These are phyloP conservation scores for Colletotrichum destructivum DNA, from an alignment of 2,329 filamentous ascomycete genomes.

Conservation along the genomic window DNA sequence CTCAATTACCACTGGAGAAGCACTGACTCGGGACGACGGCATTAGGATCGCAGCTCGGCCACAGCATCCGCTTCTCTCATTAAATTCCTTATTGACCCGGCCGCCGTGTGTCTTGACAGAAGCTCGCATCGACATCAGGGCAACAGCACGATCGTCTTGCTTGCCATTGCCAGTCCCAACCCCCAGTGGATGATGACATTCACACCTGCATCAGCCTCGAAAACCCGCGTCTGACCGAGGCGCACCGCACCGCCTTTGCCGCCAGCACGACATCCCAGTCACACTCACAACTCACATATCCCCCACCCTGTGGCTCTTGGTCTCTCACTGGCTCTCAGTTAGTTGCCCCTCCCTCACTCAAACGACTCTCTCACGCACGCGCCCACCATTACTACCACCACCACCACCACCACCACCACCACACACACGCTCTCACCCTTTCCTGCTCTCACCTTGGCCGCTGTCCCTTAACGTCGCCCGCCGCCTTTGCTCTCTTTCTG, in stretches of 20 bases:
- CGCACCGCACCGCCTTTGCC: slow-evolving; percentile 35
- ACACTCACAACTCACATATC: slow-evolving; percentile 1
- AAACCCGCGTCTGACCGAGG: slow-evolving; percentile 38
- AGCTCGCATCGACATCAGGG: neutral
- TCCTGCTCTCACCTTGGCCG: neutral
- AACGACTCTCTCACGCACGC: neutral
- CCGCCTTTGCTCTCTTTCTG: slow-evolving; percentile 17
- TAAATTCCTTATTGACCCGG: neutral
- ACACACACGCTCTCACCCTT: neutral
- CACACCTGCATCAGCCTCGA: slow-evolving; percentile 4
- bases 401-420: too few species aligned
- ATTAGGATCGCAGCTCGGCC: slow-evolving; percentile 25
- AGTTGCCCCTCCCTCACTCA: neutral
- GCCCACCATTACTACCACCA: too few species aligned
- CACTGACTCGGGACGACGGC: slow-evolving; percentile 31
- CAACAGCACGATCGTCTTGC: too few species aligned
- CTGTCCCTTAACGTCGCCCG: slow-evolving; percentile 13
- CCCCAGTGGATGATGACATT: neutral
- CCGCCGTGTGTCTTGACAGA: neutral
- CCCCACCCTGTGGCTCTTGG: neutral
- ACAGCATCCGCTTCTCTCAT: slow-evolving; percentile 8
- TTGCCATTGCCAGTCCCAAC: neutral
- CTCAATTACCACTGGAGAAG: neutral
- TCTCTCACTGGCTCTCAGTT: neutral
- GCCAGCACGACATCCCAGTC: slow-evolving; percentile 28